phyloP scores from a whole-genome alignment of 345 rosid species.

The Acer saccharum region DNA sequence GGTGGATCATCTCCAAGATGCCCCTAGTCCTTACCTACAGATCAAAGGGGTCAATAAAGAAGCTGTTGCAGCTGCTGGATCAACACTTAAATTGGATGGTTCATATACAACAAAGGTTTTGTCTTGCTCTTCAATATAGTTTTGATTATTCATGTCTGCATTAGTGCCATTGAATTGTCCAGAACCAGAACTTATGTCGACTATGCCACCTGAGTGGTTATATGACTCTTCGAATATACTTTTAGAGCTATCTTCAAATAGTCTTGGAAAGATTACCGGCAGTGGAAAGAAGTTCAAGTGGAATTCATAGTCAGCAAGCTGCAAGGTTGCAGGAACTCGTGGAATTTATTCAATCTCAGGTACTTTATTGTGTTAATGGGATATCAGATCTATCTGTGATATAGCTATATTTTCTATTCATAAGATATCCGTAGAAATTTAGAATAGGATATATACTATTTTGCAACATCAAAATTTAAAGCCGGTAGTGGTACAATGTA shows the following conservation, averaged over 20 bases:
- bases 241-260: conserved; percentile 90
- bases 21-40: conserved; percentile 78
- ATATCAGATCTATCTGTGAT: neutral
- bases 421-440: neutral
- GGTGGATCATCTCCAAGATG: conserved; percentile 93
- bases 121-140: neutral
- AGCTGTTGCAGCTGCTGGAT: conserved; percentile 92
- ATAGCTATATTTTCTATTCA: neutral
- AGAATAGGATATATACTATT: neutral
- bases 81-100: conserved; percentile 79
- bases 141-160: neutral
- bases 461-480: conserved; percentile 2
- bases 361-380: conserved; percentile 21
- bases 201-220: neutral
- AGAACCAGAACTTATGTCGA: neutral
- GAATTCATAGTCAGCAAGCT: conserved; percentile 79
- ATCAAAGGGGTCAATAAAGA: conserved; percentile 97
- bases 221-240: conserved; percentile 12
- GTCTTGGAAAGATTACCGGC: conserved; percentile 79
- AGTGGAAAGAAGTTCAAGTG: conserved; percentile 68
- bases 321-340: conserved; percentile 89
- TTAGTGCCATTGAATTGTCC: neutral
- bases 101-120: conserved; percentile 96
- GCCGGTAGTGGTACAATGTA: neutral
- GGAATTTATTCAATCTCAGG: conserved; percentile 93